Percentiles rank a stretch among this genome's conserved stretches.
Evolutionary conservation across 1,284 basidiomycete species (phyloP).

Genomic region (Melampsora larici-populina): DNA sequence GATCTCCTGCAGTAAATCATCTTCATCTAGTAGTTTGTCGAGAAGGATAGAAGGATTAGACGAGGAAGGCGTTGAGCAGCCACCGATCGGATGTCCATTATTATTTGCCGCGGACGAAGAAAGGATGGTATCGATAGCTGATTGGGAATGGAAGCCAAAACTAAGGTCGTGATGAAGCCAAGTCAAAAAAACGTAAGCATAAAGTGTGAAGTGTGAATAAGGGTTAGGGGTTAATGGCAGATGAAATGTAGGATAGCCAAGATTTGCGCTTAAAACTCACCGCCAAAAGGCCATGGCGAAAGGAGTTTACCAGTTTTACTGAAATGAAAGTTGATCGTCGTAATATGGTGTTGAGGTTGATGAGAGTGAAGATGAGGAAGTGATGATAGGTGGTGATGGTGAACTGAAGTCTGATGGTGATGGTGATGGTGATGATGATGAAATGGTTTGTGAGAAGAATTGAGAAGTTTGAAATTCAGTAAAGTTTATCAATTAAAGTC

Average conservation of each 20-base stretch:
- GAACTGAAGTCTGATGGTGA: too few species aligned
- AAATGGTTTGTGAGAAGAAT: too few species aligned
- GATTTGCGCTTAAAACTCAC: conserved; percentile 7
- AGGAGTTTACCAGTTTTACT: too few species aligned
- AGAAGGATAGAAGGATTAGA: conserved; percentile 54
- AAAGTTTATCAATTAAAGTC: too few species aligned
- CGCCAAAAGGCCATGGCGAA: conserved; percentile 43
- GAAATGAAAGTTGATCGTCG: too few species aligned
- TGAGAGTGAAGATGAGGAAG: too few species aligned
- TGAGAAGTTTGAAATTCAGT: too few species aligned
- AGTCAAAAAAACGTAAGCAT: not conserved
- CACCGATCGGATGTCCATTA: conserved; percentile 24
- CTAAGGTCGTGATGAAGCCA: not conserved
- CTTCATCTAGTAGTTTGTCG: conserved; percentile 88
- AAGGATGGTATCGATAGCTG: conserved; percentile 41
- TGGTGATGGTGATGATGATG: too few species aligned
- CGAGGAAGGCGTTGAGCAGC: conserved; percentile 13
- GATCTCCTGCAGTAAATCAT: conserved; percentile 89
- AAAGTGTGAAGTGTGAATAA: conserved; percentile 1
- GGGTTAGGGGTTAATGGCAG: not conserved
- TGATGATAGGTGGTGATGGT: too few species aligned
- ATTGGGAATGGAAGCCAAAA: conserved; percentile 41
- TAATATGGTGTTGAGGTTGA: too few species aligned
- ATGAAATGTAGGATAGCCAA: not conserved
- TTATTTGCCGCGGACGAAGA: conserved; percentile 36